phyloP scores from a whole-genome alignment of 169 alveolate genomes.

The Eimeria sp. region DNA sequence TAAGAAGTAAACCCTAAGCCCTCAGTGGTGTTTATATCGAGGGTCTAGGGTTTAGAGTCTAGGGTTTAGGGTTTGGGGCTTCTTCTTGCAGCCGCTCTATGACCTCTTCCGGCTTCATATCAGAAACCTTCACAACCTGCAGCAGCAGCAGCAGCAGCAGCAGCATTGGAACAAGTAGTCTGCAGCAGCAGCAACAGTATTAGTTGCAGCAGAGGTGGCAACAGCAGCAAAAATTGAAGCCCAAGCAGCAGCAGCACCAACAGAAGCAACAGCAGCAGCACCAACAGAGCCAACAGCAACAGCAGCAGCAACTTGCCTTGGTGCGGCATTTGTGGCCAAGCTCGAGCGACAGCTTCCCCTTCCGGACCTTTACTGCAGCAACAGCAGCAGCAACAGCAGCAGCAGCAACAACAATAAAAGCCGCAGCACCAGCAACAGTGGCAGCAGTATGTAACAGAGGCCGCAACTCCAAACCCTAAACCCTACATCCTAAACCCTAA shows the following conservation, averaged over 20 bases:
- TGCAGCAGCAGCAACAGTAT: neutral
- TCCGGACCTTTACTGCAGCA: constrained; percentile 2
- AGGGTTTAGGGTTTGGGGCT: too few species aligned
- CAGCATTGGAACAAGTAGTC: neutral
- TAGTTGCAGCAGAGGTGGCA: neutral
- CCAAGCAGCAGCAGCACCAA: too few species aligned
- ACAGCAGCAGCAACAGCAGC: constrained; percentile 56
- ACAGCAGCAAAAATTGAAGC: neutral
- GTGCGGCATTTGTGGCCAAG: neutral
- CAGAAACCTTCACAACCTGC: neutral
- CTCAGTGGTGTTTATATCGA: too few species aligned
- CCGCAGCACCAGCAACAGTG: too few species aligned
- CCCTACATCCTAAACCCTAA: too few species aligned
- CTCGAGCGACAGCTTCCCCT: neutral
- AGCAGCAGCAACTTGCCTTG: neutral
- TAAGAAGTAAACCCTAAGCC: too few species aligned
- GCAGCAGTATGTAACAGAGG: too few species aligned
- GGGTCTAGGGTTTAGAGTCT: too few species aligned
- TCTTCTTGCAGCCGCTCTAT: too few species aligned
- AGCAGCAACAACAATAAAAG: neutral
- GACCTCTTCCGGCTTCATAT: too few species aligned
- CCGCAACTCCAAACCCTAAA: too few species aligned
- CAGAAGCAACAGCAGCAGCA: neutral
- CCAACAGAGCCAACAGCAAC: constrained; percentile 23
- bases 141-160: too few species aligned